phyloP scores from a whole-genome alignment of 176 grass and related monocot genomes.

The Secale cereale region DNA sequence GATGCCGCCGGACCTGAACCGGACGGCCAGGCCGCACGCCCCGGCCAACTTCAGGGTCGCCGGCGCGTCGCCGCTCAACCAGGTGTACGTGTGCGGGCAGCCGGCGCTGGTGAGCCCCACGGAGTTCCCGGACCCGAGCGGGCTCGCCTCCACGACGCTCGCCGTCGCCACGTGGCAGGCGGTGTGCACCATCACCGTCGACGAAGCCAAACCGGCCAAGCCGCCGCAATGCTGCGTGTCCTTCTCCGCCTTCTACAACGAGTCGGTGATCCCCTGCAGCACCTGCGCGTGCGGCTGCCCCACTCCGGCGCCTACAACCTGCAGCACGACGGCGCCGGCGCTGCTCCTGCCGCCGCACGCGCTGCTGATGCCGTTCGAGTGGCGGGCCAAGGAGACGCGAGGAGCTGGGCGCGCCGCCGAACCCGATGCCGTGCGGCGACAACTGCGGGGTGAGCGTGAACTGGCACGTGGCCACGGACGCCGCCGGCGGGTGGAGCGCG shows the following conservation, averaged over 20 bases:
- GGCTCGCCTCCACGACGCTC: conserved; percentile 37
- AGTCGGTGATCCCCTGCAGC: conserved; percentile 71
- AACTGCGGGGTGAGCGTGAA: conserved; percentile 73
- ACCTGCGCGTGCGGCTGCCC: conserved; percentile 89
- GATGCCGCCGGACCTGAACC: conserved; percentile 74
- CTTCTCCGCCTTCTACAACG: conserved; percentile 65
- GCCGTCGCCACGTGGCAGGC: conserved; percentile 60
- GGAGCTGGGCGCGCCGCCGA: conserved; percentile 27
- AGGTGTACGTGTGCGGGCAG: conserved; percentile 42
- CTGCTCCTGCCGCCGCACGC: conserved; percentile 59
- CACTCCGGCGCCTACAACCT: conserved; percentile 4
- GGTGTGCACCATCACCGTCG: conserved; percentile 56
- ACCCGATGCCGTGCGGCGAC: conserved; percentile 62
- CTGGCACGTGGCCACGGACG: conserved; percentile 73
- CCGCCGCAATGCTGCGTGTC: conserved; percentile 64
- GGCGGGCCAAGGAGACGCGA: conserved; percentile 39
- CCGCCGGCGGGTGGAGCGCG: conserved; percentile 49
- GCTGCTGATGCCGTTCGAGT: conserved; percentile 56
- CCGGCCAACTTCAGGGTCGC: conserved; percentile 52
- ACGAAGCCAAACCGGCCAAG: not conserved
- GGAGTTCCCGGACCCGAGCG: conserved; percentile 51
- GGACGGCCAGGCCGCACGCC: conserved; percentile 33
- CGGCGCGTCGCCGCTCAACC: conserved; percentile 50
- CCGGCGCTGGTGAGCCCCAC: conserved; percentile 47
- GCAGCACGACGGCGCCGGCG: conserved; percentile 44